Conservation (phyloP, 2,329 filamentous ascomycete genomes). For the Trichoderma simmonsii region DNA sequence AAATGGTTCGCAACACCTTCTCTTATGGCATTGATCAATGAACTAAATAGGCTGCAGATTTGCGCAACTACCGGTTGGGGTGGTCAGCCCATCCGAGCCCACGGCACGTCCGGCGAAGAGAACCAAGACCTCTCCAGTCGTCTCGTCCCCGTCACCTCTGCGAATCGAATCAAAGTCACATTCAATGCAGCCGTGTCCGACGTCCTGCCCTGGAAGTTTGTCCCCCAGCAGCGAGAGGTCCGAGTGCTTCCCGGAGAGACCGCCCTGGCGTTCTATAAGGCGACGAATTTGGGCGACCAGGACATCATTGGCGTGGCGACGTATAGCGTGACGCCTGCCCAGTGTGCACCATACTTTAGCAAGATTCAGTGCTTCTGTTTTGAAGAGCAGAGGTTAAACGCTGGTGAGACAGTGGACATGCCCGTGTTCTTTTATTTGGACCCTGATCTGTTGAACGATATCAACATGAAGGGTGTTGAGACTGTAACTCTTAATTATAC, state of each 20-base stretch:
- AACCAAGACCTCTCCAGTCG: slow-evolving; percentile 68
- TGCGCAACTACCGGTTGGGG: slow-evolving; percentile 88
- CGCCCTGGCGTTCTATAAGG: slow-evolving; percentile 94
- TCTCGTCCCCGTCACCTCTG: slow-evolving; percentile 74
- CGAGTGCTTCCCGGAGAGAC: slow-evolving; percentile 94
- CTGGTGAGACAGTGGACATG: slow-evolving; percentile 98
- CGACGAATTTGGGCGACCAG: slow-evolving; percentile 81
- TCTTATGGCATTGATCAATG: not conserved
- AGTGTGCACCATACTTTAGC: slow-evolving; percentile 96
- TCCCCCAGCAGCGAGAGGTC: slow-evolving; percentile 94
- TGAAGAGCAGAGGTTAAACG: slow-evolving; percentile 90
- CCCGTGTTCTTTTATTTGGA: slow-evolving; percentile 99
- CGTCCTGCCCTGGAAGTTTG: slow-evolving; percentile 95
- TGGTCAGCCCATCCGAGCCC: slow-evolving; percentile 84
- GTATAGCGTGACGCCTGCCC: slow-evolving; percentile 92
- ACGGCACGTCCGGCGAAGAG: slow-evolving; percentile 44
- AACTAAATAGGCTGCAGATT: slow-evolving; percentile 46
- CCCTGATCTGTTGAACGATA: slow-evolving; percentile 86
- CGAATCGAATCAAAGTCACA: slow-evolving; percentile 86
- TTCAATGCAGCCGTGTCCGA: slow-evolving; percentile 96
- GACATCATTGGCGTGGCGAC: slow-evolving; percentile 98
- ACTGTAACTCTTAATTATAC: slow-evolving; percentile 96
- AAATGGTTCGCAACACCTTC: slow-evolving; percentile 58
- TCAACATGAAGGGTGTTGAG: slow-evolving; percentile 90
- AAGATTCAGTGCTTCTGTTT: slow-evolving; percentile 99